These are phyloP conservation scores for Blumeriella jaapii DNA, from an alignment of 2,329 filamentous ascomycete genomes.

Conservation along the genomic window DNA sequence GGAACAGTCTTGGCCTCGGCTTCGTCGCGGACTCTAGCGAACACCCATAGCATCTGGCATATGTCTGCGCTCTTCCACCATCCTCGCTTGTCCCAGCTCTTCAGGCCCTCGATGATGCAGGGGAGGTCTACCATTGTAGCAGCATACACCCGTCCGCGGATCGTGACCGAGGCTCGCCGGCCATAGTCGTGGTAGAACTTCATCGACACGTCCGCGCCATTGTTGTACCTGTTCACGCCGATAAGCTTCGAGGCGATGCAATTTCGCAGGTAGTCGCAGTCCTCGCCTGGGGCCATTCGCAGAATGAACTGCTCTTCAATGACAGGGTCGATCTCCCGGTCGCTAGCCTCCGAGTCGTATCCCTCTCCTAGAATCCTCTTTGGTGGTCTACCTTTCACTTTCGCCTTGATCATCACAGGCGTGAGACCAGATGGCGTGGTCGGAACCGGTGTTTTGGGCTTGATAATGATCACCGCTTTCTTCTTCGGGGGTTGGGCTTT, in stretches of 20 bases:
- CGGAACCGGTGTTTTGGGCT: conserved; percentile 10
- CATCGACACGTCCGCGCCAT: conserved; percentile 67
- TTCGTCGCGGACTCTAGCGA: conserved; percentile 44
- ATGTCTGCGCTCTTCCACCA: conserved; percentile 67
- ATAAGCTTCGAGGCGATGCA: conserved; percentile 69
- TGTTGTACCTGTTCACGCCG: conserved; percentile 52
- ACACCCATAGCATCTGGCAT: conserved; percentile 61
- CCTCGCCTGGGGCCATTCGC: conserved; percentile 75
- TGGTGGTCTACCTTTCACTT: conserved; percentile 56
- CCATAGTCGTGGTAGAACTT: conserved; percentile 63
- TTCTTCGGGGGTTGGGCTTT: conserved; percentile 28
- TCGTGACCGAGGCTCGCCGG: conserved; percentile 47
- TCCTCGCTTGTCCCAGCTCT: conserved; percentile 61
- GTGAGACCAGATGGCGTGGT: conserved; percentile 21
- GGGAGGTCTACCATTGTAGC: conserved; percentile 58
- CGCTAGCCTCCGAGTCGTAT: conserved; percentile 92
- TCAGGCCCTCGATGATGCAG: conserved; percentile 60
- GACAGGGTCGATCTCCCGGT: conserved; percentile 74
- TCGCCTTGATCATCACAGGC: conserved; percentile 40
- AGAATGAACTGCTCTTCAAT: conserved; percentile 86
- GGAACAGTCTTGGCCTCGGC: conserved; percentile 33
- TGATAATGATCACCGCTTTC: not conserved
- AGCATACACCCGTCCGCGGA: conserved; percentile 50
- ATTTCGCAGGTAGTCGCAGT: conserved; percentile 71
- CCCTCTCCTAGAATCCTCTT: conserved; percentile 69